A percentile compares a stretch with the other conserved stretches of the same genome.
These are phyloP conservation scores for Tephrocybe sp. DNA, from an alignment of 768 basidiomycete species.

Conservation along the genomic window DNA sequence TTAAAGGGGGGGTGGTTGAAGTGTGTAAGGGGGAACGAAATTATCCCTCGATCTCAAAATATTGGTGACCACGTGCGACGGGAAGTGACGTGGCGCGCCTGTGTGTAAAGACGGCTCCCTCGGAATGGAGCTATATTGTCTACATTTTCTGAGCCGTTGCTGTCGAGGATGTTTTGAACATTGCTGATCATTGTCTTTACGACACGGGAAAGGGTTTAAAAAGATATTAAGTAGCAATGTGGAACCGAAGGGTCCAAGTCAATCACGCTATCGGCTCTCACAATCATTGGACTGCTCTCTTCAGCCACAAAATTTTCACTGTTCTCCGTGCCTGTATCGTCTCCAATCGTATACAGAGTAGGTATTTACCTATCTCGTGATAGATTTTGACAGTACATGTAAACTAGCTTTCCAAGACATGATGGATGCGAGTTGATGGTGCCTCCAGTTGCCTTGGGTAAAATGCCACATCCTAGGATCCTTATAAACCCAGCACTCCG, in stretches of 20 bases:
- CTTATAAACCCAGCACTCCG: not conserved
- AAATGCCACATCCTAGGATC: no score
- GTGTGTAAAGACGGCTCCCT: not conserved
- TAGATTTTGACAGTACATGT: no score
- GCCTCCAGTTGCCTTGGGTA: no score
- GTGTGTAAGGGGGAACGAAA: constrained; percentile 1
- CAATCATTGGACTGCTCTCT: constrained; percentile 11
- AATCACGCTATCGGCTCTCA: constrained; percentile 32
- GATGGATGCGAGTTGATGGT: no score
- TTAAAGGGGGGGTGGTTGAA: constrained; percentile 1
- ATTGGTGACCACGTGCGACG: constrained; percentile 27
- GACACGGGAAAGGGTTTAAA: not conserved
- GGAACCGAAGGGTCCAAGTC: not conserved
- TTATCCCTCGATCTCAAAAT: constrained; percentile 16
- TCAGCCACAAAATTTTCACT: no score
- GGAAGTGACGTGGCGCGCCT: constrained; percentile 37
- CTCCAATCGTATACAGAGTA: no score
- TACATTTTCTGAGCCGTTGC: not conserved
- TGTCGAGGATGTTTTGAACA: not conserved
- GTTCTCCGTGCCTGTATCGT: no score
- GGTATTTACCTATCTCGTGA: no score
- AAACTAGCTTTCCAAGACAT: no score
- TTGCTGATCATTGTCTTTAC: not conserved
- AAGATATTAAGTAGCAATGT: no score
- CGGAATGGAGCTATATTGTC: not conserved